Percentiles rank a stretch among this genome's conserved stretches.
These are phyloP conservation scores for Termitomyces sp. DNA, from an alignment of 768 basidiomycete species.

Conservation along the genomic window DNA sequence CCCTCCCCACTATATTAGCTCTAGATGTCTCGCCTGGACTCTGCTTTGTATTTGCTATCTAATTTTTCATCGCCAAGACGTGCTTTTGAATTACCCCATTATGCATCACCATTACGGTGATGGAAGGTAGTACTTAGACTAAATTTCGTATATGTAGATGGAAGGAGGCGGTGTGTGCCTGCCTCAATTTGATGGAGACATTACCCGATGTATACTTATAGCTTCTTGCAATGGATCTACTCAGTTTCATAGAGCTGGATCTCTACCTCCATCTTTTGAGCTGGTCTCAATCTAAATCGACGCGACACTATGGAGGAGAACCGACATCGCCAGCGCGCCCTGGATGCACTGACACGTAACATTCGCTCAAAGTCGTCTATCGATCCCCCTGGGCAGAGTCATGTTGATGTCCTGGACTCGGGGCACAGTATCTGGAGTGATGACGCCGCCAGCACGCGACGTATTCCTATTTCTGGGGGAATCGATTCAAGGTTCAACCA, in stretches of 20 bases:
- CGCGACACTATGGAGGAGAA: slow-evolving; percentile 14
- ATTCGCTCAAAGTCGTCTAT: slow-evolving; percentile 4
- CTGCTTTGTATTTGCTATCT: not conserved
- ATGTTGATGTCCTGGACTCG: slow-evolving; percentile 7
- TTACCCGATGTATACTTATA: slow-evolving; percentile 5
- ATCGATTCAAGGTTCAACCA: slow-evolving; percentile 14
- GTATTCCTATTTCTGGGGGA: slow-evolving; percentile 7
- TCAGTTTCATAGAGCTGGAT: slow-evolving; percentile 16
- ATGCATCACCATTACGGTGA: too few relatives aligned
- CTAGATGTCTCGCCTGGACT: too few relatives aligned
- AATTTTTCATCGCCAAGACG: not conserved
- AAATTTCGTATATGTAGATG: not conserved
- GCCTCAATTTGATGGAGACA: not conserved
- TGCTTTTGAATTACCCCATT: too few relatives aligned
- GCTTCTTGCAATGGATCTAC: not conserved
- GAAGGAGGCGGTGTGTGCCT: not conserved
- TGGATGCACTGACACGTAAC: slow-evolving; percentile 18
- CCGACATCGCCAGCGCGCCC: slow-evolving; percentile 20
- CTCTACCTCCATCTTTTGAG: slow-evolving; percentile 17
- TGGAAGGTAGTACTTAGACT: too few relatives aligned
- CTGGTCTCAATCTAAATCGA: slow-evolving; percentile 19
- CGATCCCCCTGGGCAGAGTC: not conserved
- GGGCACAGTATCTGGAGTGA: slow-evolving; percentile 17
- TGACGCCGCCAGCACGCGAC: slow-evolving; percentile 13
- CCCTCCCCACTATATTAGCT: too few relatives aligned